Base-by-base conservation (phyloP, 2,329 filamentous ascomycete genomes). In the Cladosporium phlei region DNA sequence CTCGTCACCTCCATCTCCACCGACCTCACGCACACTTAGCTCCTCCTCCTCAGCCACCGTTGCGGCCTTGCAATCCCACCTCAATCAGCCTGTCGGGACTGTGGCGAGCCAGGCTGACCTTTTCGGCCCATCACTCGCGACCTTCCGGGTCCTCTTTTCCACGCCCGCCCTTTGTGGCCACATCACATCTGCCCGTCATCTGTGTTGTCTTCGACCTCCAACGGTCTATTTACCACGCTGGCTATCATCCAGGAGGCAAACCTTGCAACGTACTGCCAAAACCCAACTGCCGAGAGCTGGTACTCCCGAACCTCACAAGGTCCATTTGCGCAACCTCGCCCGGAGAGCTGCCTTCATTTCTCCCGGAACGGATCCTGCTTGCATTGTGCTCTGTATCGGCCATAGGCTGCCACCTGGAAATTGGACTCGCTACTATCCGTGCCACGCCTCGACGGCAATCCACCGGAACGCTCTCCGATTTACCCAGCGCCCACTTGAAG, bases 391-490 rank as follows among this genome's bases (percentile, higher is more conserved):
- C 28, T 21, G 21, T 25, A 22, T 11, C 17, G 12, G 32, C 42
- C 24, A 37, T 24, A 29, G 20, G 37, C 42, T 24, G 21, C 32
- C 22, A n/a, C 22, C 12, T 21, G 42, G 42, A 14, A 22, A 45
- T 35, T 24, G 24, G 24, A 20, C 14, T 29, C 24, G 24, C 22
- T 8, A 22, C 30, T 17, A 5, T 28, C 37, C 17, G 42, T 45
- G 33, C 32, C 24, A 45, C 42, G 8, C 21, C 28, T 25, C 12
- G 21, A 27, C 20, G 9, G 21, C 12, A 3, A 14, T 11, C 33
- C 17, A 16, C 22, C 42, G 24, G 42, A 45, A 24, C 17, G 32
- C 22, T 25, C 42, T 45, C 42, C 42, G 42, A 37, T 45, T 29
- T 32, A 37, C 19, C 17, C n/a, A 22, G n/a, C 11, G 9, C 5